A percentile compares a stretch with the other conserved stretches of the same genome.
Conservation (phyloP, 306 rosid species). For the Coriaria nepalensis region DNA sequence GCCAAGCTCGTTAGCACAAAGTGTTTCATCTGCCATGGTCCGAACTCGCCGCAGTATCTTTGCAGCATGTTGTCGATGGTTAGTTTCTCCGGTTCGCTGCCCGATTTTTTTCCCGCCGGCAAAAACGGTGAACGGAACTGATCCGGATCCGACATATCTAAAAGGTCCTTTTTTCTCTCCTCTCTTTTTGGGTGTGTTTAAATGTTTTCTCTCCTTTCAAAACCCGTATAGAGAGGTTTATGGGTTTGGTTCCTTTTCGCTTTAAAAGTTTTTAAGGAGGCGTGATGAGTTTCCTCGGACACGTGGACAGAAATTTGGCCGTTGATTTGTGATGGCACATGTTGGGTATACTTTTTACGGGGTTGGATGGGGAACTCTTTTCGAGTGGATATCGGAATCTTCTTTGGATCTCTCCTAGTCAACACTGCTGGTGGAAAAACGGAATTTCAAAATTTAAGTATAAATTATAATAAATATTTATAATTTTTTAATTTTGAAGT, state of each 20-base stretch:
- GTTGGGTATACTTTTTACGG: too few relatives aligned
- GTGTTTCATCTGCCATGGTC: conserved; percentile 70
- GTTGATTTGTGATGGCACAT: not conserved
- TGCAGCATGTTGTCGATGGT: conserved; percentile 71
- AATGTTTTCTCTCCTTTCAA: too few relatives aligned
- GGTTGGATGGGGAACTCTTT: not conserved
- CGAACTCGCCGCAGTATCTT: conserved; percentile 73
- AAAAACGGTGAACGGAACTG: conserved; percentile 27
- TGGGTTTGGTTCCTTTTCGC: conserved; percentile 1
- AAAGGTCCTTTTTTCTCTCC: too few relatives aligned
- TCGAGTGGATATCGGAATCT: not conserved
- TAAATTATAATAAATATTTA: too few relatives aligned
- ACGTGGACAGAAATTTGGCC: conserved; percentile 11
- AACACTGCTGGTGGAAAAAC: too few relatives aligned
- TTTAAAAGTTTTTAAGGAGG: not conserved
- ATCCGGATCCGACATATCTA: not conserved
- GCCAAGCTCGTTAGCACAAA: conserved; percentile 72
- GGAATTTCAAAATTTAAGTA: too few relatives aligned
- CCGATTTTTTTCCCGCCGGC: not conserved
- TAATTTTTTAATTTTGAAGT: too few relatives aligned
- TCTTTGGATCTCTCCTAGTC: too few relatives aligned
- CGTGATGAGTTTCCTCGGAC: not conserved
- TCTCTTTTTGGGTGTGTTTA: too few relatives aligned
- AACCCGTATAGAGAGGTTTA: too few relatives aligned
- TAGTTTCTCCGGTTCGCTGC: conserved; percentile 18